phyloP scores from a whole-genome alignment of 176 grass and related monocot genomes.

The Dactylis glomerata region DNA sequence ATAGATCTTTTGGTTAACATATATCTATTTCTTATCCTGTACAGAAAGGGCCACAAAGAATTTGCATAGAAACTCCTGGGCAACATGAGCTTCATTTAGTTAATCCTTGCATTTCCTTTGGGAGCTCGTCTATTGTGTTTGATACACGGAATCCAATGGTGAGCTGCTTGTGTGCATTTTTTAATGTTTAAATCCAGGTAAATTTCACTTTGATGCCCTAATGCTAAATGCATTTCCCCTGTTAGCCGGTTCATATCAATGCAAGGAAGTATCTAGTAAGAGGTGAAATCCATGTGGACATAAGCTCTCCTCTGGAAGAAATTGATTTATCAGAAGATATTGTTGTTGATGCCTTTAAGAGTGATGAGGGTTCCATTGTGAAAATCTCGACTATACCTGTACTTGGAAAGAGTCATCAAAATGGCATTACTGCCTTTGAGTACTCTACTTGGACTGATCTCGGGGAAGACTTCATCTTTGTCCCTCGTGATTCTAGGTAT shows the following conservation, averaged over 20 bases:
- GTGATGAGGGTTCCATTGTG: slow-evolving; percentile 41
- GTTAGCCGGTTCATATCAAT: slow-evolving; percentile 71
- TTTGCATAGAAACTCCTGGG: slow-evolving; percentile 81
- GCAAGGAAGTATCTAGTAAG: slow-evolving; percentile 90
- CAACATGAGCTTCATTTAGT: slow-evolving; percentile 84
- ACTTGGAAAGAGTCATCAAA: slow-evolving; percentile 47
- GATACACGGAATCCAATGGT: slow-evolving; percentile 63
- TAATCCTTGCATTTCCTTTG: slow-evolving; percentile 92
- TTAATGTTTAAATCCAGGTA: slow-evolving; percentile 17
- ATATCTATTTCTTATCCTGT: slow-evolving; percentile 14
- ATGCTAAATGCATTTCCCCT: slow-evolving; percentile 23
- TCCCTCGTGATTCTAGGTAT: slow-evolving; percentile 78
- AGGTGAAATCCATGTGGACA: slow-evolving; percentile 80
- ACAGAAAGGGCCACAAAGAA: slow-evolving; percentile 86
- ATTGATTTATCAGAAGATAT: slow-evolving; percentile 65
- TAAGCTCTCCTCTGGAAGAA: slow-evolving; percentile 40
- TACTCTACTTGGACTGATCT: slow-evolving; percentile 87
- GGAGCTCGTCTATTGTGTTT: slow-evolving; percentile 55
- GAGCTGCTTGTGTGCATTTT: slow-evolving; percentile 16
- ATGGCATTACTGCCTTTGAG: slow-evolving; percentile 53
- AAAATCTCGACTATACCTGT: slow-evolving; percentile 54
- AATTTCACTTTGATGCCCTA: slow-evolving; percentile 18
- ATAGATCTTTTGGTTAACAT: slow-evolving; percentile 17
- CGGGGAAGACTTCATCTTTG: slow-evolving; percentile 77
- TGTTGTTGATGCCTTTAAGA: slow-evolving; percentile 65